Evolutionary conservation across 23 red algal species (phyloP), one percentile per base, ranked within the genome.

Genomic region (Gracilaria vermiculophylla): DNA sequence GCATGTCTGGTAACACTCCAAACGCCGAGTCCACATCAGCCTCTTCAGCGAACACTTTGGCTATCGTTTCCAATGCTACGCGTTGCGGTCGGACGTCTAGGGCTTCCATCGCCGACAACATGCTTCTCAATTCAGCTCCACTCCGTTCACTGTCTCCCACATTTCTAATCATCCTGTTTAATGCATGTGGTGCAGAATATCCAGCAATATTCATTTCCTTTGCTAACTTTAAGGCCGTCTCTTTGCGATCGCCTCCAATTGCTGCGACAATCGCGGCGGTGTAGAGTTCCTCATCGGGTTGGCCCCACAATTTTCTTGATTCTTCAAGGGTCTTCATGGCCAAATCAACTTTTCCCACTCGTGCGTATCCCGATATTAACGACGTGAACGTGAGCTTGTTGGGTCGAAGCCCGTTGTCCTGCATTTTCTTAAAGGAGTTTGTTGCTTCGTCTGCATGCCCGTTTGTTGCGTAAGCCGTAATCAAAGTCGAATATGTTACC

Each of bases 131-230:
- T 70, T 91, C 87, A 41, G 55, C 28, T 29, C 87, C 87, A 91
- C 75, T 91, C 6, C 76, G 73, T 64, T 91, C 87, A 13, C 41
- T 28, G 19, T 81, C 74, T 37, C 87, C 87, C 8, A 69, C 75
- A 25, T 73, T 69, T 28, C 87, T 74, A 44, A 81, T 80, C 58
- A 78, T 80, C 74, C 60, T 53, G 35, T 91, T 91, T 34, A 91
- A 51, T 23, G 81, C 74, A 66, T 10, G 14, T 23, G 80, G 90
- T 28, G 79, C 80, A 69, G 23, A 74, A 47, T 85, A 93, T 31
- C 90, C 90, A 34, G 69, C 90, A 17, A 25, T 40, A 17, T 70
- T 84, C 90, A 93, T 93, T 69, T 93, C 80, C 40, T 78, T 70
- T 3, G 54, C 62, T 10, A 93, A 21, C 67, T 76, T 64, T 34